Percentiles rank a stretch among this genome's conserved stretches.
These are phyloP conservation scores for Fraxinus paxiana DNA, from an alignment of 305 asterid genomes.

Conservation along the genomic window DNA sequence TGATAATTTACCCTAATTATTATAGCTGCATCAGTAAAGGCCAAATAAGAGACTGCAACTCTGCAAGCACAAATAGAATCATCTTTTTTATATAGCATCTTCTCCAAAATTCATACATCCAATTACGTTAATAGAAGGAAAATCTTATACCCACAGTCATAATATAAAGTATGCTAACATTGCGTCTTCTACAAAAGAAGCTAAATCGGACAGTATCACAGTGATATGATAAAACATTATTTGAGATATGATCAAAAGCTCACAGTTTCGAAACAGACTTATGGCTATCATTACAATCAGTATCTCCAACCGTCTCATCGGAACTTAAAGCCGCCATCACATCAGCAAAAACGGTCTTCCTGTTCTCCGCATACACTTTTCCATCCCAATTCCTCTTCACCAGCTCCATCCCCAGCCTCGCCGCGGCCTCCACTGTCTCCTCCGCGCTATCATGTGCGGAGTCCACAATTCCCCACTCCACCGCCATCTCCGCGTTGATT, in stretches of 20 bases:
- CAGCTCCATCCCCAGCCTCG: slow-evolving; percentile 35
- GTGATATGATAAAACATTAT: not conserved
- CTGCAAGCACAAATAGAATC: not conserved
- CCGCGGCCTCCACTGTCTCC: slow-evolving; percentile 42
- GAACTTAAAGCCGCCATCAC: slow-evolving; percentile 25
- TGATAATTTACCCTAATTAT: no score
- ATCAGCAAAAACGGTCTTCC: slow-evolving; percentile 26
- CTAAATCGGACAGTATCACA: no score
- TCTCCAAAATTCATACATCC: not conserved
- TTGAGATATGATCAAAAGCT: not conserved
- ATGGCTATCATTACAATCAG: slow-evolving; percentile 13
- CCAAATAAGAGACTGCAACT: not conserved
- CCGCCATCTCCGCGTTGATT: slow-evolving; percentile 34
- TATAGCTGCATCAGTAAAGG: not conserved
- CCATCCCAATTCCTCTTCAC: slow-evolving; percentile 38
- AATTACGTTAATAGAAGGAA: not conserved
- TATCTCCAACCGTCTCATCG: slow-evolving; percentile 40
- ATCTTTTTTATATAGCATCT: not conserved
- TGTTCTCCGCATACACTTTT: slow-evolving; percentile 24
- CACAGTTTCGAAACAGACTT: slow-evolving; percentile 24
- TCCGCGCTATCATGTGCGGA: slow-evolving; percentile 32
- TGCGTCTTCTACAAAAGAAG: no score
- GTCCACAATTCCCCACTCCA: slow-evolving; percentile 41
- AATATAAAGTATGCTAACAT: no score
- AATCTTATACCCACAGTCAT: no score